Evolutionary conservation across 2,329 filamentous ascomycete species (phyloP).

Genomic region (Arthrobotrys megalospora): DNA sequence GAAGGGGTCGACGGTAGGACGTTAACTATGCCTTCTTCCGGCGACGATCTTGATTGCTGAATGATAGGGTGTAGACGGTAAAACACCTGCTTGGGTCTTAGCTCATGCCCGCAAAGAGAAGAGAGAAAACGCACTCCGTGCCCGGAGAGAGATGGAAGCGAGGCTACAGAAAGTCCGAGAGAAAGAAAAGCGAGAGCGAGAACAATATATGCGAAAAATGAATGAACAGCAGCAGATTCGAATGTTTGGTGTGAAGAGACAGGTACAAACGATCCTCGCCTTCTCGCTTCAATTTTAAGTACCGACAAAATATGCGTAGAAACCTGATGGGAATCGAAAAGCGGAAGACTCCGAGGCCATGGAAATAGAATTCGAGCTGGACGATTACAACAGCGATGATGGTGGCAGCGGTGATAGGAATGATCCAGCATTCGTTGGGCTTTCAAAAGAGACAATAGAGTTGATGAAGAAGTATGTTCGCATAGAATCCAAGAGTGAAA

Average conservation of each 20-base stretch:
- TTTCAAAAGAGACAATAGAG: slow-evolving; percentile 82
- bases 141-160: slow-evolving; percentile 81
- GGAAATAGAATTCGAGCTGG: slow-evolving; percentile 81
- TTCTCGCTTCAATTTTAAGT: background rate
- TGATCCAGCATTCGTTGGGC: slow-evolving; percentile 68
- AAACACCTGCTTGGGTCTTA: slow-evolving; percentile 87
- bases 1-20: slow-evolving; percentile 49
- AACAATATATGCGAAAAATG: slow-evolving; percentile 65
- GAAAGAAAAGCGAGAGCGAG: slow-evolving; percentile 74
- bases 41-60: background rate
- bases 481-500: slow-evolving; percentile 60
- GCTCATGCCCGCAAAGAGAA: slow-evolving; percentile 81
- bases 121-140: slow-evolving; percentile 76
- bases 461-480: slow-evolving; percentile 78
- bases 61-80: slow-evolving; percentile 69
- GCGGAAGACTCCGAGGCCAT: slow-evolving; percentile 67
- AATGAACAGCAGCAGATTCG: slow-evolving; percentile 53
- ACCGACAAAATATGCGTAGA: slow-evolving; percentile 45
- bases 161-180: slow-evolving; percentile 77
- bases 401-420: slow-evolving; percentile 68
- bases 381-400: slow-evolving; percentile 79
- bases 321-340: slow-evolving; percentile 65
- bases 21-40: background rate
- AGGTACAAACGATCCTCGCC: slow-evolving; percentile 1
- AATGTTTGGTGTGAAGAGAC: slow-evolving; percentile 48